A percentile compares a stretch with the other conserved stretches of the same genome.
phyloP scores from a whole-genome alignment of 179 eudicot genomes.

The Monotropa hypopitys region DNA sequence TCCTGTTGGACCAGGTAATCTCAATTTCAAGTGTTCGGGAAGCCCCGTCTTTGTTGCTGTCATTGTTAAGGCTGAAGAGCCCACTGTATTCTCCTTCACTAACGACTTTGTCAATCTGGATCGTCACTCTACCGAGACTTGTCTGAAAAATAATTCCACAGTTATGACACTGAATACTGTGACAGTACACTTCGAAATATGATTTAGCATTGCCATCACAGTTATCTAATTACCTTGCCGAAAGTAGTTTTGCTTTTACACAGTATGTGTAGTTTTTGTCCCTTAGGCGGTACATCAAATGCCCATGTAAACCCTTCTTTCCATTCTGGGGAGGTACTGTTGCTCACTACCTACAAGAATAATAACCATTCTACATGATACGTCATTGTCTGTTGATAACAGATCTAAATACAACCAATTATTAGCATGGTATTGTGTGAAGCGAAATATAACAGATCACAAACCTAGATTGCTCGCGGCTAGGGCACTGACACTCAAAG shows the following conservation, averaged over 20 bases:
- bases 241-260: constrained; percentile 78
- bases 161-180: not conserved
- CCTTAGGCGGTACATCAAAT: constrained; percentile 80
- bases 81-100: constrained; percentile 73
- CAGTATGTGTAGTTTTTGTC: constrained; percentile 63
- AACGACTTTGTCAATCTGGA: constrained; percentile 78
- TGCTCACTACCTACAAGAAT: constrained; percentile 40
- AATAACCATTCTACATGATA: not conserved
- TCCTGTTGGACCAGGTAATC: constrained; percentile 65
- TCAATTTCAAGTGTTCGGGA: constrained; percentile 65
- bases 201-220: not conserved
- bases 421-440: too few species aligned
- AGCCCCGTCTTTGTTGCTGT: constrained; percentile 43
- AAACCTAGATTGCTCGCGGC: not conserved
- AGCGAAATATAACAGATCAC: too few species aligned
- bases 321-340: constrained; percentile 67
- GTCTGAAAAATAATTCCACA: constrained; percentile 32
- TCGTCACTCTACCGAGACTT: constrained; percentile 63
- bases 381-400: not conserved
- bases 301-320: constrained; percentile 72
- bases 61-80: constrained; percentile 57
- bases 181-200: not conserved
- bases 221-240: constrained; percentile 45
- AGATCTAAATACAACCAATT: not conserved
- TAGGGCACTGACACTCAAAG: too few species aligned